Evolutionary conservation across 495 filamentous ascomycete species (phyloP).

Genomic region (Daldinia loculata): DNA sequence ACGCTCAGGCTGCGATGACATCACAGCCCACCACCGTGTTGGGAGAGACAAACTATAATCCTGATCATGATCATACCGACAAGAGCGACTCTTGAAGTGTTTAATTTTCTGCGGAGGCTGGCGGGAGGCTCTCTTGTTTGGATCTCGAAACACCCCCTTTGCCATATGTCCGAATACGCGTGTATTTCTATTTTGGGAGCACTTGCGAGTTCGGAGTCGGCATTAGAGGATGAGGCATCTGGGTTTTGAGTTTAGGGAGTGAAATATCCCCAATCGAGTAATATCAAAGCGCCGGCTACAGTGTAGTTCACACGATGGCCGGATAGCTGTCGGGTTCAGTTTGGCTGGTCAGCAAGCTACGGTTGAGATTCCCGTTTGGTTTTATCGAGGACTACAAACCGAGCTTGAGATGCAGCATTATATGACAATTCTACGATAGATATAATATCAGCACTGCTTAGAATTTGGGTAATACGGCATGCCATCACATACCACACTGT

Average conservation of each 20-base stretch:
- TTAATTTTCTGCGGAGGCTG: slow-evolving; percentile 2
- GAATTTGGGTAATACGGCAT: slow-evolving; percentile 30
- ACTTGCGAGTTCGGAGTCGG: slow-evolving; percentile 32
- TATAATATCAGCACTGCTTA: slow-evolving; percentile 32
- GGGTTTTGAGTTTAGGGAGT: slow-evolving; percentile 19
- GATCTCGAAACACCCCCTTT: slow-evolving; percentile 17
- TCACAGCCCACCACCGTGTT: slow-evolving; percentile 60
- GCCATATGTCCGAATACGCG: slow-evolving; percentile 15
- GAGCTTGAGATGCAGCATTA: slow-evolving; percentile 7
- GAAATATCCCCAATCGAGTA: slow-evolving; percentile 5
- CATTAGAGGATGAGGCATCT: slow-evolving; percentile 28
- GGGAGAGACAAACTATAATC: slow-evolving; percentile 74
- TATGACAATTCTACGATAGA: slow-evolving; percentile 27
- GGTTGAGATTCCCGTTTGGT: slow-evolving; percentile 2
- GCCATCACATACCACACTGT: slow-evolving; percentile 3
- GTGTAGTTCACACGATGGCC: slow-evolving; percentile 2
- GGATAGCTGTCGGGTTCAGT: slow-evolving; percentile 3
- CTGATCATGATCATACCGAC: slow-evolving; percentile 65
- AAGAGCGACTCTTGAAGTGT: slow-evolving; percentile 41
- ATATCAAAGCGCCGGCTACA: background rate
- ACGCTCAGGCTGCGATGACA: slow-evolving; percentile 58
- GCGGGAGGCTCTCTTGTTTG: slow-evolving; percentile 6
- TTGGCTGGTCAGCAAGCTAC: background rate
- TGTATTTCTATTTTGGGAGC: slow-evolving; percentile 33
- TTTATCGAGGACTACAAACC: background rate